Conservation (phyloP, 768 basidiomycete species). For the Naganishia vishniacii region DNA sequence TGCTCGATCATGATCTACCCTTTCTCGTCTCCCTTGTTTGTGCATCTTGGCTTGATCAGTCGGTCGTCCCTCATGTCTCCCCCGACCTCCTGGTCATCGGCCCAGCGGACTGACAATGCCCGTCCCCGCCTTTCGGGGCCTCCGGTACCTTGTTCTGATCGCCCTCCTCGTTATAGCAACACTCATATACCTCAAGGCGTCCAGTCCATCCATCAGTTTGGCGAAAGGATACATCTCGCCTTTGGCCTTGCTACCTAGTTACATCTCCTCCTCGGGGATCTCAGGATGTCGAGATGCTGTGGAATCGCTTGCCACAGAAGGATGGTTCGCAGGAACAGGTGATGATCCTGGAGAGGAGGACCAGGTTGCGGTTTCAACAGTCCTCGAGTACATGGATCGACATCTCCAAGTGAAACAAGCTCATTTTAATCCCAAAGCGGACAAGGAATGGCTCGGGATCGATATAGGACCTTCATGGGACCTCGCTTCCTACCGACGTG, state of each 20-base stretch:
- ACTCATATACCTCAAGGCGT: not conserved
- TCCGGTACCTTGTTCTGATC: not conserved
- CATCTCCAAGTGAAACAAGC: slow-evolving; percentile 11
- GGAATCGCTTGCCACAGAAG: too few species aligned
- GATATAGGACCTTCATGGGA: slow-evolving; percentile 13
- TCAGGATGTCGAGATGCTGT: not conserved
- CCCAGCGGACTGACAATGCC: not conserved
- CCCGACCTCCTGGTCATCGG: too few species aligned
- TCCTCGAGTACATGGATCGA: slow-evolving; percentile 9
- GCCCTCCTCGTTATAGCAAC: not conserved
- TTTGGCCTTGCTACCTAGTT: not conserved
- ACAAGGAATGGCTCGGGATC: slow-evolving; percentile 22
- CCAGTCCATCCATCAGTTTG: not conserved
- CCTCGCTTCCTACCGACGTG: slow-evolving; percentile 29
- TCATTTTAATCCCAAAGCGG: slow-evolving; percentile 18
- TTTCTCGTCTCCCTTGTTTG: too few species aligned
- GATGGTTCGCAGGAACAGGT: not conserved
- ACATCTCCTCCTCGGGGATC: not conserved
- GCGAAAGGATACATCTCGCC: slow-evolving; percentile 1
- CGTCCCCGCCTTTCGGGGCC: too few species aligned
- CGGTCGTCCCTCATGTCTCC: too few species aligned
- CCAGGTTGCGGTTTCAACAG: not conserved
- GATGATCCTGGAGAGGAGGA: not conserved
- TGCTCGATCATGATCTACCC: too few species aligned
- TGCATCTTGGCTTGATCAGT: too few species aligned